Evolutionary conservation across 108 stramenopile species (phyloP), one percentile per base, ranked within the genome.

Genomic region (Cylindrotheca closterium): DNA sequence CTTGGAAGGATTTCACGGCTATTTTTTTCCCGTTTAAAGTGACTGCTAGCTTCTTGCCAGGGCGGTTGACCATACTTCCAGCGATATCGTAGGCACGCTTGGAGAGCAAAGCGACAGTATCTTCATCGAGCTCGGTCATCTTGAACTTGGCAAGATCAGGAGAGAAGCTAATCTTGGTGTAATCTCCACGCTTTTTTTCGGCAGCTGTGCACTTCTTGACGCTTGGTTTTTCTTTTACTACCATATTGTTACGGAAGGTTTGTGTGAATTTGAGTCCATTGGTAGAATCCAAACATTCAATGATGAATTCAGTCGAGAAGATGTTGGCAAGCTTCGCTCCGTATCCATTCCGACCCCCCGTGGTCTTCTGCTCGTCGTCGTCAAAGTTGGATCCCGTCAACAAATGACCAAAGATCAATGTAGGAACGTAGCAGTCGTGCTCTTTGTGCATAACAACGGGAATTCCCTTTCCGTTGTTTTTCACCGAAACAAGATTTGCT

Each of bases 251-350:
- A 10, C 75, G 66, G 55, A 94, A 99, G 4, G 73, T 75, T 71
- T 99, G 98, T 0, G 53, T 61, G 76, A 94, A 99, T 34, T 79
- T 83, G 58, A 83, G 59, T 0, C 95, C 96, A 46, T 63, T 30
- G 10, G 72, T 47, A 0, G 84, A 58, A 67, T 99, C 99, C 17
- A 86, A 73, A 46, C 97, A 98, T 73, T 99, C 98, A 1, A 97
- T 87, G 51, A 77, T 72, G 75, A 94, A 94, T 55, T 86, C 54
- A 2, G 79, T 94, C 22, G 89, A 92, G 80, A 99, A 99, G 60
- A 99, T 98, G 79, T 99, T 99, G 42, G 99, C 95, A 42, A 99
- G 81, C 79, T 99, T 99, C 30, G 98, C 99, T 19, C 99, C 99
- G 71, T 97, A 99, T 27, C 99, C 99, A 74, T 99, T 98, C 7